Evolutionary conservation across 257 asterid genomes (phyloP).

Genomic region (Thymus mandschuricus): DNA sequence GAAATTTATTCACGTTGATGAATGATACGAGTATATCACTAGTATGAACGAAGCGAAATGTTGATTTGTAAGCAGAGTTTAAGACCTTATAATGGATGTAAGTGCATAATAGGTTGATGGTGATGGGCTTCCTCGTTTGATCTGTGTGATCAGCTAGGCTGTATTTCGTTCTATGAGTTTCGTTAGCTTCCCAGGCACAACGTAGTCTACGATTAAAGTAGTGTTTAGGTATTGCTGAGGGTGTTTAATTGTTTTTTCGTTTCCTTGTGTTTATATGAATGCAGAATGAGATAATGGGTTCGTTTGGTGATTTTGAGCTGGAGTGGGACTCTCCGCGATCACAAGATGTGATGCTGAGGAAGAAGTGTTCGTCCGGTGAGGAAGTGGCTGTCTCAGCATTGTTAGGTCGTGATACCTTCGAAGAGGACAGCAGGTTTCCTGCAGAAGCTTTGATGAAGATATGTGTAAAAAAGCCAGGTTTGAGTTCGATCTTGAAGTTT

Average conservation of each 20-base stretch:
- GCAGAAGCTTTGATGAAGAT: conserved; percentile 74
- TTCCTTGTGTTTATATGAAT: conserved; percentile 13
- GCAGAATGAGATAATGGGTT: conserved; percentile 58
- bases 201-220: background rate
- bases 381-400: conserved; percentile 86
- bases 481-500: conserved; percentile 80
- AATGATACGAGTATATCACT: background rate
- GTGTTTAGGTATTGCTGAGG: background rate
- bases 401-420: conserved; percentile 46
- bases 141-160: background rate
- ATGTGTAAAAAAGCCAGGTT: conserved; percentile 77
- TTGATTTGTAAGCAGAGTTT: background rate
- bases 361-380: conserved; percentile 72
- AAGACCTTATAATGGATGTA: background rate
- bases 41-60: background rate
- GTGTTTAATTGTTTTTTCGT: conserved; percentile 6
- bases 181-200: background rate
- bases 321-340: conserved; percentile 76
- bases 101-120: background rate
- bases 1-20: background rate
- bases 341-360: conserved; percentile 71
- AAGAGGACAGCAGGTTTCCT: conserved; percentile 49
- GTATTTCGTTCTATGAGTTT: background rate
- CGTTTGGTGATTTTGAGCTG: conserved; percentile 65
- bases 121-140: background rate